Base-by-base conservation (phyloP, 2,329 filamentous ascomycete genomes). In the Fusarium lyarnte region DNA sequence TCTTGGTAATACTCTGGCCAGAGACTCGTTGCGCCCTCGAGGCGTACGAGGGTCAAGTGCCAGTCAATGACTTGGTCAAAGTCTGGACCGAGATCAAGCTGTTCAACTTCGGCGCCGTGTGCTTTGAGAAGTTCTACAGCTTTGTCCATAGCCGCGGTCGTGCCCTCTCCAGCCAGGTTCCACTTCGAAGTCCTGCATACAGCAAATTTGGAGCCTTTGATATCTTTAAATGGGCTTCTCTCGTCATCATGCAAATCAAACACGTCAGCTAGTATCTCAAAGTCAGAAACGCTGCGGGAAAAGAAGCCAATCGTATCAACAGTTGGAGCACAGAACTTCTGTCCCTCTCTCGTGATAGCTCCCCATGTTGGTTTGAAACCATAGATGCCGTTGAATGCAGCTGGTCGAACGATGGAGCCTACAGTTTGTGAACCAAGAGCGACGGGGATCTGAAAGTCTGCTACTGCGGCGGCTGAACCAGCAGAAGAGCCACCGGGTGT, bases 341-440 rank as follows among this genome's bases (percentile, higher is more conserved):
- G 83, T 0, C 91, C 90, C 75, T 92, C 90, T 0, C 89, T 83
- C 0, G 87, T 89, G 38, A 93, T 86, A 1, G 88, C 81, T 60
- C 87, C 87, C 89, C 89, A 92, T 0, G 90, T 93, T 4, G 91
- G 90, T 76, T 92, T 93, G 60, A 92, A 82, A 0, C 85, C 90
- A 63, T 89, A 93, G 8, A 90, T 83, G 10, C 90, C 90, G 67
- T 89, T 91, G 80, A 88, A 93, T 0, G 89, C 89, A 0, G 84
- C 91, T 0, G 91, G 91, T 0, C 90, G 86, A 47, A 93, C 88
- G 1, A 84, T 88, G 65, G 88, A 90, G 0, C 91, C 91, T 5
- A 87, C 88, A 0, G 91, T 93, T 75, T 93, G 91, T 0, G 90
- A 91, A 1, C 90, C 91, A 0, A 93, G 80, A 0, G 82, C 86